A percentile compares a stretch with the other conserved stretches of the same genome.
phyloP scores from a whole-genome alignment of 2,329 filamentous ascomycete species.

The Stachybotrys echinatus region DNA sequence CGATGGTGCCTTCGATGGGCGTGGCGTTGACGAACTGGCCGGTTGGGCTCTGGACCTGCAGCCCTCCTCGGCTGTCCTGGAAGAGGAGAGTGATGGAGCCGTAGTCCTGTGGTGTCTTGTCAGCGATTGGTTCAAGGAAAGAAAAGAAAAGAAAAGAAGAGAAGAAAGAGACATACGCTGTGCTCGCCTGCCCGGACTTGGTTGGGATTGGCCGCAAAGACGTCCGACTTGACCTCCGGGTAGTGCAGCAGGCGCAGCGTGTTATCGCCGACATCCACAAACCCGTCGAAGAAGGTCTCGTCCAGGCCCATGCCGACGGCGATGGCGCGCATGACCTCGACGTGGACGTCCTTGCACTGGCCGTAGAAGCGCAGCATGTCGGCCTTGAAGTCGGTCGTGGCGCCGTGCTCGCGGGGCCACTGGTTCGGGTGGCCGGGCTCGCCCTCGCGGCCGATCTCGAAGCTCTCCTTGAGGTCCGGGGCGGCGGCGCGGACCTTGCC shows the following conservation, averaged over 20 bases:
- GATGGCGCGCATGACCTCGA: slow-evolving; percentile 77
- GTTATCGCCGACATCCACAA: slow-evolving; percentile 65
- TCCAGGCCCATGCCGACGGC: slow-evolving; percentile 74
- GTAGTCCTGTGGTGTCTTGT: slow-evolving; percentile 36
- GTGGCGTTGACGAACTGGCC: slow-evolving; percentile 78
- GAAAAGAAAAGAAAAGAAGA: not conserved
- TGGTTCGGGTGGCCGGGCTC: slow-evolving; percentile 63
- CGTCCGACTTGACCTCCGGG: slow-evolving; percentile 57
- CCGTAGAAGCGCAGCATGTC: slow-evolving; percentile 71
- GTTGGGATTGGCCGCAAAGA: slow-evolving; percentile 61
- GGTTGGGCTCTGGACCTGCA: slow-evolving; percentile 62
- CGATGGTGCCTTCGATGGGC: slow-evolving; percentile 74
- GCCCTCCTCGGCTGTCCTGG: slow-evolving; percentile 50
- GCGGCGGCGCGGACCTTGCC: slow-evolving; percentile 49
- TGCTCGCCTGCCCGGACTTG: slow-evolving; percentile 77
- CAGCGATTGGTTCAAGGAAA: not conserved
- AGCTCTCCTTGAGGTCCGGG: slow-evolving; percentile 62
- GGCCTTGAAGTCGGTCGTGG: slow-evolving; percentile 53
- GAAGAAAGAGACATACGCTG: slow-evolving; percentile 33
- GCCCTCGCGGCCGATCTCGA: slow-evolving; percentile 59
- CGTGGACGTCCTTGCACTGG: slow-evolving; percentile 69
- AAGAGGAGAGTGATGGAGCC: slow-evolving; percentile 58
- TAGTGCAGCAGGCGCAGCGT: slow-evolving; percentile 73
- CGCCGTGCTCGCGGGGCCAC: slow-evolving; percentile 55
- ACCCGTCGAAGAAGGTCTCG: slow-evolving; percentile 69